These are phyloP conservation scores for Blastocystis sp. DNA, from an alignment of 352 stramenopile species.

Conservation along the genomic window DNA sequence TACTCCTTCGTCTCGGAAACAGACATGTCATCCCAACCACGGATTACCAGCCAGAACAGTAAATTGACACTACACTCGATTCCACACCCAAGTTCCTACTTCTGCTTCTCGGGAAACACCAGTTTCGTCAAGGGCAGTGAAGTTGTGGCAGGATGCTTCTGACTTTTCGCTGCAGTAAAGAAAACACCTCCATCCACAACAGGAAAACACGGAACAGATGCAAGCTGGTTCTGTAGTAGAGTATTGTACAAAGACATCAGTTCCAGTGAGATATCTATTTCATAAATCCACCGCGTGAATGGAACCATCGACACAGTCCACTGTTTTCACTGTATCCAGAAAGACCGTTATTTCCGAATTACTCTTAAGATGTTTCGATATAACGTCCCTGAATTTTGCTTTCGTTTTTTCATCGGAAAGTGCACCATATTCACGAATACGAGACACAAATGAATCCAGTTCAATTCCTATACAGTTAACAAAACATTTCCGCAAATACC, in stretches of 20 bases:
- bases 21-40: neutral
- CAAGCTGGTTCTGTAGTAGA: neutral
- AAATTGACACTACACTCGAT: neutral
- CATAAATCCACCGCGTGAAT: neutral
- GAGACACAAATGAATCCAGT: neutral
- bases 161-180: neutral
- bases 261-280: neutral
- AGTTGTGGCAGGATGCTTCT: neutral
- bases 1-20: neutral
- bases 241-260: conserved; percentile 1
- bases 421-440: neutral
- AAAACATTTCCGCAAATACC: neutral
- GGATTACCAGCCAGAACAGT: neutral
- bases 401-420: neutral
- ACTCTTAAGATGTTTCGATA: neutral
- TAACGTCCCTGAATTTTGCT: neutral
- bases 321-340: neutral
- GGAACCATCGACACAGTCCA: neutral
- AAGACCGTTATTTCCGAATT: neutral
- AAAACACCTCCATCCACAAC: neutral
- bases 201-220: neutral
- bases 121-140: neutral
- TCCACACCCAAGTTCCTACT: neutral
- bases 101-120: neutral
- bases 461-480: neutral